phyloP scores from a whole-genome alignment of 345 rosid genomes.

The Passiflora organensis region DNA sequence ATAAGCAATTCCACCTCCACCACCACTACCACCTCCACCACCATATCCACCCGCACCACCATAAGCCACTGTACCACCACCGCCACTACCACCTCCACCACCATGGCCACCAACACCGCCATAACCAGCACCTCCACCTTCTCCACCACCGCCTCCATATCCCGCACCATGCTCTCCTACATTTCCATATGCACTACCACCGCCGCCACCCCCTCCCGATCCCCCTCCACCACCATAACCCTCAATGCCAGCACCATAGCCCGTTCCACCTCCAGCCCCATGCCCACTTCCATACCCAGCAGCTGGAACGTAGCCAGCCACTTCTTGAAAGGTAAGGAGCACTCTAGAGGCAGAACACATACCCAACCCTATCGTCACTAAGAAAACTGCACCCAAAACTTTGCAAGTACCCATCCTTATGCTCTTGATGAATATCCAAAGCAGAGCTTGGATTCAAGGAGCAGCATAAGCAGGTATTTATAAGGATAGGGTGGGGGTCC shows the following conservation, averaged over 20 bases:
- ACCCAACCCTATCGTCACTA: constrained; percentile 32
- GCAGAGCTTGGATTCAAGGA: not conserved
- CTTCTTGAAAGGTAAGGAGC: constrained; percentile 31
- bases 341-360: constrained; percentile 35
- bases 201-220: constrained; percentile 24
- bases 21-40: constrained; percentile 15
- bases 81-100: constrained; percentile 16
- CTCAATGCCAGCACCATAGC: constrained; percentile 13
- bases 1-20: constrained; percentile 13
- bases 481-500: constrained; percentile 21
- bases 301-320: constrained; percentile 8
- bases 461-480: constrained; percentile 24
- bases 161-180: constrained; percentile 16
- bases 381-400: constrained; percentile 16
- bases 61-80: constrained; percentile 1
- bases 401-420: constrained; percentile 23
- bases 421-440: too few relatives aligned
- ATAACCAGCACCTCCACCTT: constrained; percentile 27
- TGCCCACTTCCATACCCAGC: constrained; percentile 12
- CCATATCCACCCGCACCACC: constrained; percentile 18
- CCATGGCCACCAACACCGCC: constrained; percentile 21
- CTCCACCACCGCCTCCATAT: constrained; percentile 18
- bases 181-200: constrained; percentile 6
- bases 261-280: constrained; percentile 19
- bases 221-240: constrained; percentile 24